Evolutionary conservation across 31 red algal species (phyloP), one percentile per base, ranked within the genome.

Genomic region (Porphyra umbilicalis): DNA sequence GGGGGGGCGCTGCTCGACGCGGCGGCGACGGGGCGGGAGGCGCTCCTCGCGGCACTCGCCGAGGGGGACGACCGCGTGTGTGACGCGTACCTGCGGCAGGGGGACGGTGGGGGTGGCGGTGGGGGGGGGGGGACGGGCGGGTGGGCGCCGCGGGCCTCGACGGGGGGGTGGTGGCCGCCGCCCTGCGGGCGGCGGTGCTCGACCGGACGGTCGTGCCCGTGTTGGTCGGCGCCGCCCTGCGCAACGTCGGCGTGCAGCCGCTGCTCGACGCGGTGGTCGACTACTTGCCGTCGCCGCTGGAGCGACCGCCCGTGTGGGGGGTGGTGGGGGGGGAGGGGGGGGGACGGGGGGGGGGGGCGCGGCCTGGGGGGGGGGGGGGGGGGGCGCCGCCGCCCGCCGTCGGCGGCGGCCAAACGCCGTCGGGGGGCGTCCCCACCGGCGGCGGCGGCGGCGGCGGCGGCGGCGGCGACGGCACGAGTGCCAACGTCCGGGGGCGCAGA

Each of bases 151-250:
- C 82, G 16, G 74, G 82, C 14, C 77, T 91, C 78, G 37, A 79
- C 29, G 38, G 77, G 9, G 38, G 75, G 8, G 37, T 74, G 0
- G 83, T 94, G 79, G 30, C 75, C 40, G 33, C 40, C 18, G 87
- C 93, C 6, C 38, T 99, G 38, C 90, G 93, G 1, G 31, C 46
- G 7, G 93, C 88, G 11, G 91, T 87, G 33, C 87, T 95, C 14
- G 42, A 68, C 0, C 78, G 91, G 35, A 36, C 84, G 25, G 42
- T 85, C 29, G 87, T 96, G 34, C 97, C 97, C 15, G 91, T 99
- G 39, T 46, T 99, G 15, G 96, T 92, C 87, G 97, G 97, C 11
- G 88, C 97, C 34, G 85, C 94, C n/a, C 87, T 99, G n/a, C 81
- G 84, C 18, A 88, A 88, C 57, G 84, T 88, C 30, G 97, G 97